phyloP scores from a whole-genome alignment of 73 alveolate genomes.

The Blepharisma japonicum region DNA sequence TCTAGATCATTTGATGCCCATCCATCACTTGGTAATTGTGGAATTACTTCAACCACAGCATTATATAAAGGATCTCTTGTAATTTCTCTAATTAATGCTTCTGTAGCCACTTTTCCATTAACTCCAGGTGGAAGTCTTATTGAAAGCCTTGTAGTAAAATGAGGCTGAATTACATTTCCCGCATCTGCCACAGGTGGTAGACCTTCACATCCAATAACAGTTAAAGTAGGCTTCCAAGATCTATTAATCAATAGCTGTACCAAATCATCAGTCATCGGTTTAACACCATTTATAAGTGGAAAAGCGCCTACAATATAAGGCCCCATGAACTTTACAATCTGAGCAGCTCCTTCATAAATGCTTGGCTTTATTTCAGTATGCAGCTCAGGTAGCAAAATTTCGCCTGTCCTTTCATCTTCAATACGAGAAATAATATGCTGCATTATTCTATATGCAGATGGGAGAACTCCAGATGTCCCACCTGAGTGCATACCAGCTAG shows the following conservation, averaged over 20 bases:
- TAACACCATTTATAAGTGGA: conserved; percentile 55
- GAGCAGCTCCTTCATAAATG: conserved; percentile 52
- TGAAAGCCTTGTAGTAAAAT: conserved; percentile 69
- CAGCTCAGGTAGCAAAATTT: conserved; percentile 56
- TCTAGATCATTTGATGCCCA: conserved; percentile 44
- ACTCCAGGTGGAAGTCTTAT: conserved; percentile 90
- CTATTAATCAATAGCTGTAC: conserved; percentile 64
- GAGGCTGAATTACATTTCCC: conserved; percentile 89
- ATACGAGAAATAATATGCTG: conserved; percentile 77
- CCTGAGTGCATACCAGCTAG: conserved; percentile 59
- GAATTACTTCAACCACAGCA: conserved; percentile 61
- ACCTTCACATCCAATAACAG: conserved; percentile 85
- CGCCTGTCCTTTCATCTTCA: conserved; percentile 79
- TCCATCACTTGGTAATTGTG: conserved; percentile 64
- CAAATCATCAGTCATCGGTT: conserved; percentile 59
- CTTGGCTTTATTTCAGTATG: conserved; percentile 66
- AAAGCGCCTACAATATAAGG: conserved; percentile 46
- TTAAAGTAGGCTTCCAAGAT: conserved; percentile 81
- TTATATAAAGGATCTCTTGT: conserved; percentile 82
- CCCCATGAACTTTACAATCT: conserved; percentile 59
- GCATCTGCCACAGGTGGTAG: conserved; percentile 78
- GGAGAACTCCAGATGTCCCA: conserved; percentile 71
- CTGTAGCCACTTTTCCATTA: conserved; percentile 69
- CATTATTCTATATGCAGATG: conserved; percentile 75
- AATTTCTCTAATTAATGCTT: conserved; percentile 52